A percentile compares a stretch with the other conserved stretches of the same genome.
phyloP scores from a whole-genome alignment of 768 basidiomycete species.

The Floccularia luteovirens region DNA sequence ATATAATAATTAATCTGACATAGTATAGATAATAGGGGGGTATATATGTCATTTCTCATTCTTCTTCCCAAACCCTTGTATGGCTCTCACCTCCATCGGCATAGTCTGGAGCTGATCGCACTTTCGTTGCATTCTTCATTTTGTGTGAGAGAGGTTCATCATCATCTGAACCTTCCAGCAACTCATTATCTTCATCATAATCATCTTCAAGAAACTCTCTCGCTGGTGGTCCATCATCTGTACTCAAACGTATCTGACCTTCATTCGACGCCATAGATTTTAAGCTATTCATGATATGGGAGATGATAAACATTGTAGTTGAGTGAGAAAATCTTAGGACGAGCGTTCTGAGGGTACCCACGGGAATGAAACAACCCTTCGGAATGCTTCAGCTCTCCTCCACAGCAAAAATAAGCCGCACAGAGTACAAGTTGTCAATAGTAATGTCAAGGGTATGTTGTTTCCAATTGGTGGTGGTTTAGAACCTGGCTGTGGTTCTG shows the following conservation, averaged over 20 bases:
- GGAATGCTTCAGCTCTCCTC: slow-evolving; percentile 48
- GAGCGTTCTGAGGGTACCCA: slow-evolving; percentile 18
- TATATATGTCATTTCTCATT: too few relatives aligned
- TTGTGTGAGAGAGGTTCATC: slow-evolving; percentile 20
- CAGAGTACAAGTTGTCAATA: slow-evolving; percentile 51
- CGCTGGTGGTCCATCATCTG: slow-evolving; percentile 70
- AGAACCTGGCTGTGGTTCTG: slow-evolving; percentile 52
- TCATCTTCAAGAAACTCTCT: slow-evolving; percentile 56
- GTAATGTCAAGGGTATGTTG: slow-evolving; percentile 35
- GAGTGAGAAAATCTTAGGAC: neutral
- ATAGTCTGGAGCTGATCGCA: too few relatives aligned
- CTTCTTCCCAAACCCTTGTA: too few relatives aligned
- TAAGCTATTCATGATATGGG: too few relatives aligned
- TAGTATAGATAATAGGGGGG: too few relatives aligned
- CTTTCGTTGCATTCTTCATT: slow-evolving; percentile 15
- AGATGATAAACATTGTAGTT: too few relatives aligned
- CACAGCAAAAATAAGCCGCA: slow-evolving; percentile 56
- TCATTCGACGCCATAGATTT: slow-evolving; percentile 45
- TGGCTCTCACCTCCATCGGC: too few relatives aligned
- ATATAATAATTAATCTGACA: too few relatives aligned
- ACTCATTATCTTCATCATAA: slow-evolving; percentile 42
- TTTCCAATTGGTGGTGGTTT: slow-evolving; percentile 63
- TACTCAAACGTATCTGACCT: slow-evolving; percentile 58
- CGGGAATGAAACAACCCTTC: slow-evolving; percentile 58
- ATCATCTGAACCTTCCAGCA: slow-evolving; percentile 13